phyloP scores from a whole-genome alignment of 345 rosid species.

The Excoecaria cochinchinensis region DNA sequence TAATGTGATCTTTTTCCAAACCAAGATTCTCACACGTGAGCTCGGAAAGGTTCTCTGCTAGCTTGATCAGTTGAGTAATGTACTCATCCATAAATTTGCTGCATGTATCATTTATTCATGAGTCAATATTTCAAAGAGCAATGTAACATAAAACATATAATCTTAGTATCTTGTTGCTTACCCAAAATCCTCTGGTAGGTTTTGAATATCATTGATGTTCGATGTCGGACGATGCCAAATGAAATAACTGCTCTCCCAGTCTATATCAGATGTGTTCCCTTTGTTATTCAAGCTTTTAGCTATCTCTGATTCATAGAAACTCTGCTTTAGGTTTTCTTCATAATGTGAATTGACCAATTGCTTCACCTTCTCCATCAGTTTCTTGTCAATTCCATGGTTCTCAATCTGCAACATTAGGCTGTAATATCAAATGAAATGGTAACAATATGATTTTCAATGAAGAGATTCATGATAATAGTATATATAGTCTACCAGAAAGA shows the following conservation, averaged over 20 bases:
- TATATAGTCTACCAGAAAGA: slow-evolving; percentile 53
- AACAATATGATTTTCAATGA: no score
- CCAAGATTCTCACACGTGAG: slow-evolving; percentile 82
- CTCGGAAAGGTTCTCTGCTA: slow-evolving; percentile 66
- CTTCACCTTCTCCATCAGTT: slow-evolving; percentile 81
- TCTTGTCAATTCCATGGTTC: slow-evolving; percentile 68
- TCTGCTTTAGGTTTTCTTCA: slow-evolving; percentile 55
- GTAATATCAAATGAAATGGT: neutral
- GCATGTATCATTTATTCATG: slow-evolving; percentile 18
- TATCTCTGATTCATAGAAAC: slow-evolving; percentile 66
- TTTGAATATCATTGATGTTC: slow-evolving; percentile 51
- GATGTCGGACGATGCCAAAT: slow-evolving; percentile 68
- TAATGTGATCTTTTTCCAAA: slow-evolving; percentile 50
- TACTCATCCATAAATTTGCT: slow-evolving; percentile 76
- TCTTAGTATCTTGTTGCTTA: slow-evolving; percentile 26
- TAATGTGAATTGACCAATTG: slow-evolving; percentile 62
- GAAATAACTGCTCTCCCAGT: slow-evolving; percentile 92
- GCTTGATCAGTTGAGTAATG: slow-evolving; percentile 53
- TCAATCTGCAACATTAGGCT: slow-evolving; percentile 52
- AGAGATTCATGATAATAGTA: neutral
- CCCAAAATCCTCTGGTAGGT: slow-evolving; percentile 61
- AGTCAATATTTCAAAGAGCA: slow-evolving; percentile 1
- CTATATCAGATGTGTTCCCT: slow-evolving; percentile 42
- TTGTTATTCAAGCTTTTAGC: slow-evolving; percentile 46
- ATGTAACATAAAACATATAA: neutral